phyloP scores from a whole-genome alignment of 805 yeast species.

The Metschnikowia kunwiensis region DNA sequence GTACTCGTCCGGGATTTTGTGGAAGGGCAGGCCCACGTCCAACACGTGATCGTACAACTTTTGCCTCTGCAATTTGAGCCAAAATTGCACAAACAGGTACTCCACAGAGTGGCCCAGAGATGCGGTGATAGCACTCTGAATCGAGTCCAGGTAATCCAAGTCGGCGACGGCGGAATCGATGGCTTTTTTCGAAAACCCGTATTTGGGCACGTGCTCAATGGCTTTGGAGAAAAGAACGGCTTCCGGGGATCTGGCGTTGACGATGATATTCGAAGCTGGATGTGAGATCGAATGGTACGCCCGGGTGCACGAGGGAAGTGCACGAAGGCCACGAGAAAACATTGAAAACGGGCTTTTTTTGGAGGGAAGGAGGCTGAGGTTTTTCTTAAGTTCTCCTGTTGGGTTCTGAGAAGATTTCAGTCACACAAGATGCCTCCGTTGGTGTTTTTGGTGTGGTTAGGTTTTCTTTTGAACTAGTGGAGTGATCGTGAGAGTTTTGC shows the following conservation, averaged over 20 bases:
- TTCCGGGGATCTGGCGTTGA: slow-evolving; percentile 35
- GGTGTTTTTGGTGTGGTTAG: no score
- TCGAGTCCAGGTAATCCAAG: slow-evolving; percentile 51
- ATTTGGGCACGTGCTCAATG: slow-evolving; percentile 43
- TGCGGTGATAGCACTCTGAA: slow-evolving; percentile 39
- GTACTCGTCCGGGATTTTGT: slow-evolving; percentile 30
- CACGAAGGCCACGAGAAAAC: slow-evolving; percentile 7
- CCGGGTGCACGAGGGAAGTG: slow-evolving; percentile 3
- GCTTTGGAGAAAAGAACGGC: slow-evolving; percentile 39
- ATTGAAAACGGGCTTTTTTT: no score
- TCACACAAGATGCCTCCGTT: no score
- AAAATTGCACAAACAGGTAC: slow-evolving; percentile 52
- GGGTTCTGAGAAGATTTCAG: no score
- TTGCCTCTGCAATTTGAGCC: slow-evolving; percentile 45
- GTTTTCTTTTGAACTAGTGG: no score
- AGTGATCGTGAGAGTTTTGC: no score
- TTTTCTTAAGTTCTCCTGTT: no score
- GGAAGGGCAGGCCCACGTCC: slow-evolving; percentile 24
- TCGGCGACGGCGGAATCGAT: slow-evolving; percentile 49
- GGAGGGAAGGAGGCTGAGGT: no score
- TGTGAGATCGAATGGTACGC: slow-evolving; percentile 38
- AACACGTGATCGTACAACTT: slow-evolving; percentile 30
- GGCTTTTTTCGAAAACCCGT: slow-evolving; percentile 50
- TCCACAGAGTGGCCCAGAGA: slow-evolving; percentile 29
- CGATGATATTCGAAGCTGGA: slow-evolving; percentile 32